Evolutionary conservation across 805 yeast genomes (phyloP).

Genomic region (Tetrapisispora namnaoensis): DNA sequence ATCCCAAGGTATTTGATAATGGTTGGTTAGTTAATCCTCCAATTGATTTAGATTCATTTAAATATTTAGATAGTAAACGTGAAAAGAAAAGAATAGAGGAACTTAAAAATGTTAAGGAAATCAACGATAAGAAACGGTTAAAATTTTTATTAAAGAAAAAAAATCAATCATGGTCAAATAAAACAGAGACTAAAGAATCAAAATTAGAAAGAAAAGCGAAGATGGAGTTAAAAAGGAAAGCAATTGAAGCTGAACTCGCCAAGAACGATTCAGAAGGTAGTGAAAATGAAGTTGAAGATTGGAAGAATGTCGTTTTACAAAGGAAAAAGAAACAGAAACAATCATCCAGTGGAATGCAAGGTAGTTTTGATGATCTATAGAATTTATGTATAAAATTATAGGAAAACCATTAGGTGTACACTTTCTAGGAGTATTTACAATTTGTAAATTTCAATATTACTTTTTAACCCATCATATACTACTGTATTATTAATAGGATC

Average conservation of each 20-base stretch:
- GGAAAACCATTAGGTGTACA: not conserved
- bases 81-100: conserved; percentile 52
- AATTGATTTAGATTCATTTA: conserved; percentile 58
- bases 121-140: conserved; percentile 28
- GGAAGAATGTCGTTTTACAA: conserved; percentile 74
- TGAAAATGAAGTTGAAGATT: conserved; percentile 50
- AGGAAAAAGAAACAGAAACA: conserved; percentile 48
- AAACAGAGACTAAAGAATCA: conserved; percentile 49
- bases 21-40: conserved; percentile 62
- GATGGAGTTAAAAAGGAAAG: conserved; percentile 44
- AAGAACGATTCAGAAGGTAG: conserved; percentile 33
- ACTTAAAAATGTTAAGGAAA: conserved; percentile 37
- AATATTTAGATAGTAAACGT: conserved; percentile 52
- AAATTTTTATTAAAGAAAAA: conserved; percentile 39
- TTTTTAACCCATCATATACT: conserved; percentile 62
- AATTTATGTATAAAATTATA: not conserved
- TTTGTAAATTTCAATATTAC: conserved; percentile 38
- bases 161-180: conserved; percentile 76
- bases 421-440: conserved; percentile 9
- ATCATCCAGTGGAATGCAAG: conserved; percentile 34
- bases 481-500: conserved; percentile 63
- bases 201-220: conserved; percentile 58
- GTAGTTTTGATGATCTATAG: conserved; percentile 52
- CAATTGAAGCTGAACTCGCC: conserved; percentile 42
- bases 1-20: conserved; percentile 26